phyloP scores from a whole-genome alignment of 768 basidiomycete species.

The Lactarius akahatsu region DNA sequence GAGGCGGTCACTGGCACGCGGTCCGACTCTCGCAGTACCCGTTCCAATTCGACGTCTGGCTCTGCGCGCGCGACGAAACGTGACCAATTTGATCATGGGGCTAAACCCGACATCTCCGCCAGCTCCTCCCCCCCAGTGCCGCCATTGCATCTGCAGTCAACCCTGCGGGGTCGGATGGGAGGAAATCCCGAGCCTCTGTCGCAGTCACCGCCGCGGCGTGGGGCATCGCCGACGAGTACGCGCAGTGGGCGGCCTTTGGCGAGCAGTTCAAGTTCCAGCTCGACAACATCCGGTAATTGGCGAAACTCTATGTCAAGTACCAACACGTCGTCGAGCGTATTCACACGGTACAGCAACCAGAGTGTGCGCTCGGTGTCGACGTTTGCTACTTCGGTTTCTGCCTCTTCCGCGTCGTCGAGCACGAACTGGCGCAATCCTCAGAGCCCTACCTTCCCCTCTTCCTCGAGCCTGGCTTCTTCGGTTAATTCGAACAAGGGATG shows the following conservation, averaged over 20 bases:
- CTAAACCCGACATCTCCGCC: conserved; percentile 49
- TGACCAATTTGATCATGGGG: conserved; percentile 73
- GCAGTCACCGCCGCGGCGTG: conserved; percentile 28
- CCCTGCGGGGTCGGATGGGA: neutral
- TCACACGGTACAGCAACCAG: conserved; percentile 74
- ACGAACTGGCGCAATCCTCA: conserved; percentile 59
- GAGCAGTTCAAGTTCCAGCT: conserved; percentile 63
- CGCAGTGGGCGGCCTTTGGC: conserved; percentile 52
- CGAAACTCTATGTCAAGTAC: conserved; percentile 74
- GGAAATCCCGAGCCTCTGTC: neutral
- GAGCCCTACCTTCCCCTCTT: conserved; percentile 9
- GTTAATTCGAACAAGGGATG: conserved; percentile 14
- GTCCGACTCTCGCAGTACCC: conserved; percentile 19
- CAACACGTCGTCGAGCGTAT: conserved; percentile 65
- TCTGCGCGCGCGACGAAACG: conserved; percentile 74
- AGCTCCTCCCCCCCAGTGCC: conserved; percentile 12
- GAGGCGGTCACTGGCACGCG: conserved; percentile 12
- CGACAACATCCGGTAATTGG: conserved; percentile 70
- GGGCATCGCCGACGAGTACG: conserved; percentile 53
- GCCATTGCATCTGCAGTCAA: neutral
- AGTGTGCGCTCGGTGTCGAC: conserved; percentile 74
- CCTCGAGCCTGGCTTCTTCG: conserved; percentile 15
- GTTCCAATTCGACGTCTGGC: conserved; percentile 19
- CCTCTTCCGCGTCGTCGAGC: conserved; percentile 60
- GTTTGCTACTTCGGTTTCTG: conserved; percentile 76